These are phyloP conservation scores for Sphaerulina populicola DNA, from an alignment of 2,329 filamentous ascomycete genomes.

Conservation along the genomic window DNA sequence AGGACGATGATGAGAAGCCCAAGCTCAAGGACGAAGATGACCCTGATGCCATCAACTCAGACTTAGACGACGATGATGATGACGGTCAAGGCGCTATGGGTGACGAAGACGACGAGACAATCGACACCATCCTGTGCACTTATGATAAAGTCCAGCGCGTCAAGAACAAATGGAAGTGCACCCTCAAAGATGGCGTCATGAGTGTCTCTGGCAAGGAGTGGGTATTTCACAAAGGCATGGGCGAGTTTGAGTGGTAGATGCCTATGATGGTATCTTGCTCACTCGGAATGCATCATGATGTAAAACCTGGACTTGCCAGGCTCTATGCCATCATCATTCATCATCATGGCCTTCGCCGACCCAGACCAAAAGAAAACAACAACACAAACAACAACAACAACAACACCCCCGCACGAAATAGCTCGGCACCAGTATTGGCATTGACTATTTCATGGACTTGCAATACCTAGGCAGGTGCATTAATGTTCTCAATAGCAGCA, in stretches of 20 bases:
- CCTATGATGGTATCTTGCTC: slow-evolving; percentile 11
- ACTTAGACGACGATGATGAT: slow-evolving; percentile 91
- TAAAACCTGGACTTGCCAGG: not conserved
- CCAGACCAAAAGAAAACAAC: no score
- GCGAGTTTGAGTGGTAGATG: slow-evolving; percentile 89
- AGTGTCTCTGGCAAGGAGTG: slow-evolving; percentile 87
- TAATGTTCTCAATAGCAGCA: no score
- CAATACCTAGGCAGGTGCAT: no score
- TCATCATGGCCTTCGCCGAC: no score
- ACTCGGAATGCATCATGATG: not conserved
- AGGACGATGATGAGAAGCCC: slow-evolving; percentile 38
- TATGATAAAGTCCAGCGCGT: slow-evolving; percentile 99
- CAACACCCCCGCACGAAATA: no score
- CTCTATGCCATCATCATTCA: not conserved
- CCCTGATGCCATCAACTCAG: slow-evolving; percentile 96
- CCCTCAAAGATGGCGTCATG: slow-evolving; percentile 89
- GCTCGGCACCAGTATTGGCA: no score
- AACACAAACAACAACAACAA: no score
- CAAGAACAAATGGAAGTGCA: slow-evolving; percentile 97
- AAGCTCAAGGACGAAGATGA: slow-evolving; percentile 49
- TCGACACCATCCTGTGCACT: slow-evolving; percentile 89
- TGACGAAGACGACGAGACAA: slow-evolving; percentile 72
- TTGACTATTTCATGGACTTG: no score
- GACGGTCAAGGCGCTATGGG: slow-evolving; percentile 41
- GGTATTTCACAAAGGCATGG: slow-evolving; percentile 94